These are phyloP conservation scores for Fusarium sp. DNA, from an alignment of 2,329 filamentous ascomycete genomes.

Conservation along the genomic window DNA sequence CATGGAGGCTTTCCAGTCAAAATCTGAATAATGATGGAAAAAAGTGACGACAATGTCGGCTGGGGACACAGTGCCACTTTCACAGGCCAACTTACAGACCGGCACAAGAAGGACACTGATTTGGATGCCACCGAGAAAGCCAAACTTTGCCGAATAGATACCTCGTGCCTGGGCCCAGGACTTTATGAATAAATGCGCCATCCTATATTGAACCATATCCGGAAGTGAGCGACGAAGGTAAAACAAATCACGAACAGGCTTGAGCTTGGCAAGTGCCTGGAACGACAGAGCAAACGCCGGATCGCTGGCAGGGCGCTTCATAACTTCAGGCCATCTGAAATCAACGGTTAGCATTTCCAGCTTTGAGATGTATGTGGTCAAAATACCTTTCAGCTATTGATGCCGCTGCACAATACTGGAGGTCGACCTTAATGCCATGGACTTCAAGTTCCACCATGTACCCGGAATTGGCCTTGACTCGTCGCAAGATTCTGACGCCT, in stretches of 20 bases:
- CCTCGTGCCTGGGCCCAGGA: slow-evolving; percentile 71
- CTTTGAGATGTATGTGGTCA: neutral
- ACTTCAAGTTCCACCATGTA: slow-evolving; percentile 73
- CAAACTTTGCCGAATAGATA: slow-evolving; percentile 73
- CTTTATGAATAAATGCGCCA: slow-evolving; percentile 69
- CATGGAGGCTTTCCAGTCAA: slow-evolving; percentile 66
- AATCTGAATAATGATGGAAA: slow-evolving; percentile 70
- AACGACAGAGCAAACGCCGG: slow-evolving; percentile 66
- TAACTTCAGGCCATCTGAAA: slow-evolving; percentile 57
- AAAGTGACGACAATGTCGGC: slow-evolving; percentile 68
- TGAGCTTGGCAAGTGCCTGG: slow-evolving; percentile 69
- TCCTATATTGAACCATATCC: slow-evolving; percentile 66
- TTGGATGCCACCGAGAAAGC: slow-evolving; percentile 73
- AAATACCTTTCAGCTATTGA: slow-evolving; percentile 61
- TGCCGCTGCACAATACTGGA: slow-evolving; percentile 74
- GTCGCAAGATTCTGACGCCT: slow-evolving; percentile 64
- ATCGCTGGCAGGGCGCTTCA: slow-evolving; percentile 61
- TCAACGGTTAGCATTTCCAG: neutral
- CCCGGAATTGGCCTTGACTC: slow-evolving; percentile 67
- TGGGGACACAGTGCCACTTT: slow-evolving; percentile 53
- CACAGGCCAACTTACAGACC: slow-evolving; percentile 64
- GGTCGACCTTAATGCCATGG: slow-evolving; percentile 67
- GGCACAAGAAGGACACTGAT: slow-evolving; percentile 70
- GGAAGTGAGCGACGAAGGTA: slow-evolving; percentile 71
- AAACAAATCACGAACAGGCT: slow-evolving; percentile 70